Evolutionary conservation across 306 rosid species (phyloP).

Genomic region (Senna siamea): DNA sequence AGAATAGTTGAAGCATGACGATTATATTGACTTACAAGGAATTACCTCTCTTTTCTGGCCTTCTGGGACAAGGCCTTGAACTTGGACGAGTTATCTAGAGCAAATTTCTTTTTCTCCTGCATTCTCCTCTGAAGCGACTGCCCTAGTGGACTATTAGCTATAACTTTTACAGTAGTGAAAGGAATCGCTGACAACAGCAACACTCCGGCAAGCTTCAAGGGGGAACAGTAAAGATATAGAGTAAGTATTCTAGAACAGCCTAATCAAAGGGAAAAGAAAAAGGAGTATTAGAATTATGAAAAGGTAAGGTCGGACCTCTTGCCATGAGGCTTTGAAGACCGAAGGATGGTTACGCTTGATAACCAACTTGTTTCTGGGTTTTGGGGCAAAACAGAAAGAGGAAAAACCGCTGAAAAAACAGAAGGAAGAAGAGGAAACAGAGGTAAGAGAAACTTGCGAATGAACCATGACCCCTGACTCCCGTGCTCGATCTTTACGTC

Average conservation of each 20-base stretch:
- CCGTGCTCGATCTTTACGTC: background rate
- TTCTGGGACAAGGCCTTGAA: conserved; percentile 56
- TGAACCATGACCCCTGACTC: conserved; percentile 43
- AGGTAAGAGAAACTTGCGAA: conserved; percentile 9
- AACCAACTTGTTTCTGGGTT: conserved; percentile 19
- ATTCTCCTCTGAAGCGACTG: conserved; percentile 75
- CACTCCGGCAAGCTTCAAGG: conserved; percentile 81
- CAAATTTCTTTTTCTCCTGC: conserved; percentile 59
- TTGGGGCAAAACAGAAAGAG: conserved; percentile 20
- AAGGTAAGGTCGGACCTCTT: conserved; percentile 65
- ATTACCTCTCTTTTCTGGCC: conserved; percentile 82
- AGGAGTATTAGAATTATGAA: background rate
- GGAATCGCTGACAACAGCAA: conserved; percentile 87
- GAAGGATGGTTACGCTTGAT: conserved; percentile 25
- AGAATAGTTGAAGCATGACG: background rate
- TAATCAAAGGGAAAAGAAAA: background rate
- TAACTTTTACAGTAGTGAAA: conserved; percentile 83
- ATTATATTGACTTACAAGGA: conserved; percentile 34
- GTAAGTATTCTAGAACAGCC: background rate
- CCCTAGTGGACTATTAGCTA: conserved; percentile 90
- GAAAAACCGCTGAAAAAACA: conserved; percentile 11
- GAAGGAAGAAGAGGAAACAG: conserved; percentile 46
- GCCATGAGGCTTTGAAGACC: conserved; percentile 77
- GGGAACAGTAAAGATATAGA: too few species aligned
- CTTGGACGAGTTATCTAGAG: conserved; percentile 55